Evolutionary conservation across 148 eudicot species (phyloP).

Genomic region (Limonium bicolor): DNA sequence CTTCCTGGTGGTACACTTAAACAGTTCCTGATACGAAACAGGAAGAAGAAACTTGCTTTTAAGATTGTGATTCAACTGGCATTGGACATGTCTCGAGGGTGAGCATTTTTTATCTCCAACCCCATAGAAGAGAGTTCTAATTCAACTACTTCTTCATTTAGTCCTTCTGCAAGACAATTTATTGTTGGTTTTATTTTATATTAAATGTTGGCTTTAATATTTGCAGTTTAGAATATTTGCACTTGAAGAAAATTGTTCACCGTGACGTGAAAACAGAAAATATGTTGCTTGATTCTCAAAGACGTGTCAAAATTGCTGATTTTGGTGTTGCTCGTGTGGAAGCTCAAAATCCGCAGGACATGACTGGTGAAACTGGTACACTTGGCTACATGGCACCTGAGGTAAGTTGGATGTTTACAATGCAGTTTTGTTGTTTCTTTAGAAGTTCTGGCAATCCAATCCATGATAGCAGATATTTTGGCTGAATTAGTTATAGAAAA

Average conservation of each 20-base stretch:
- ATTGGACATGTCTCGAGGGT: constrained; percentile 82
- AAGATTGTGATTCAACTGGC: constrained; percentile 70
- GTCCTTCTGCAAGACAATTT: neutral
- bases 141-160: neutral
- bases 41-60: constrained; percentile 63
- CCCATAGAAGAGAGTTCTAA: neutral
- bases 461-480: too few species aligned
- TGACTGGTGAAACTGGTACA: constrained; percentile 94
- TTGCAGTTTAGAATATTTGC: constrained; percentile 60
- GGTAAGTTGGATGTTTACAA: constrained; percentile 33
- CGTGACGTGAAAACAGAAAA: constrained; percentile 94
- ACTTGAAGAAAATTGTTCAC: constrained; percentile 79
- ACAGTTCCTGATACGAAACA: constrained; percentile 34
- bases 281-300: constrained; percentile 49
- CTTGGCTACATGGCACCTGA: constrained; percentile 95
- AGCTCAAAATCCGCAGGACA: constrained; percentile 72
- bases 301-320: constrained; percentile 71
- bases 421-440: too few species aligned
- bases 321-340: constrained; percentile 94
- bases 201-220: neutral
- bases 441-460: too few species aligned
- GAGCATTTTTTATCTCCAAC: neutral
- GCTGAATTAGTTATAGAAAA: neutral
- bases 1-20: constrained; percentile 70
- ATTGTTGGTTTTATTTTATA: neutral